These are phyloP conservation scores for Cercospora berteroae DNA, from an alignment of 2,329 filamentous ascomycete genomes.

Conservation along the genomic window DNA sequence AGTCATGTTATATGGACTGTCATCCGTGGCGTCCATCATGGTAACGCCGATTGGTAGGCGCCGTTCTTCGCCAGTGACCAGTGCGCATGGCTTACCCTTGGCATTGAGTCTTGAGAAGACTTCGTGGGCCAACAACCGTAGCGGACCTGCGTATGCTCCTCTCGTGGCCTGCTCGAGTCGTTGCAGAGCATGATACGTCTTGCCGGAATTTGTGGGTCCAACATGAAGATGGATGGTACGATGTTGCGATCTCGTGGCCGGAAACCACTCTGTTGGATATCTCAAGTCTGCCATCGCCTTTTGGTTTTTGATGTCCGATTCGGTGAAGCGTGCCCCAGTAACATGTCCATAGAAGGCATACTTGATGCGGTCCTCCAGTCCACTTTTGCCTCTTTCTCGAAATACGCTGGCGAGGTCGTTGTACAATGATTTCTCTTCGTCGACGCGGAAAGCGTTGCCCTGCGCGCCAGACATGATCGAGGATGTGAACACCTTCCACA, in stretches of 20 bases:
- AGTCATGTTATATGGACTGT: slow-evolving; percentile 56
- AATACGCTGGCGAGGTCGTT: slow-evolving; percentile 22
- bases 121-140: slow-evolving; percentile 87
- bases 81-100: slow-evolving; percentile 71
- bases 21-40: slow-evolving; percentile 43
- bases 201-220: slow-evolving; percentile 95
- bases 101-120: slow-evolving; percentile 84
- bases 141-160: slow-evolving; percentile 86
- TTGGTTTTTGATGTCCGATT: slow-evolving; percentile 58
- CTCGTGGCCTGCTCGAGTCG: slow-evolving; percentile 71
- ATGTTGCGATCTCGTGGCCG: slow-evolving; percentile 74
- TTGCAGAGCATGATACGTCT: slow-evolving; percentile 92
- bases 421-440: slow-evolving; percentile 15
- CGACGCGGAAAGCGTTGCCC: neutral
- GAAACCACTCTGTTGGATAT: slow-evolving; percentile 91
- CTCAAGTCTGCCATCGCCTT: slow-evolving; percentile 72
- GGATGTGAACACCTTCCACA: slow-evolving; percentile 31
- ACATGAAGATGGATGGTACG: slow-evolving; percentile 89
- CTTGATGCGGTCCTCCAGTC: slow-evolving; percentile 48
- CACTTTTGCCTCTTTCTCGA: slow-evolving; percentile 24
- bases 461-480: slow-evolving; percentile 43
- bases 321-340: slow-evolving; percentile 57
- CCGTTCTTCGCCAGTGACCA: slow-evolving; percentile 90
- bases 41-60: slow-evolving; percentile 53
- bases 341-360: slow-evolving; percentile 68